Conservation (phyloP, 495 filamentous ascomycete species). For the Penicillium argentinense region DNA sequence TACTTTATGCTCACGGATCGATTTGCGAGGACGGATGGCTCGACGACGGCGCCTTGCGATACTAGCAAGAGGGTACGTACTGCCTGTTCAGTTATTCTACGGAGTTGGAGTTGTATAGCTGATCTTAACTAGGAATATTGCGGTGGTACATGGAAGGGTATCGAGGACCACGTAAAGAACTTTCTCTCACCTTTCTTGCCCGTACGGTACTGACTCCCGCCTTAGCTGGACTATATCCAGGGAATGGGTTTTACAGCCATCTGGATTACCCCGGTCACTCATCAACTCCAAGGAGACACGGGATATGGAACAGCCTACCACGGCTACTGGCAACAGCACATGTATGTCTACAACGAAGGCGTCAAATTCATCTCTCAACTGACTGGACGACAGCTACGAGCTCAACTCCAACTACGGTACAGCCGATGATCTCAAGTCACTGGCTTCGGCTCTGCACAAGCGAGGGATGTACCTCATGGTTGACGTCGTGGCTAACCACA, state of each 20-base stretch:
- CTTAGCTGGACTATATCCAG: slow-evolving; percentile 56
- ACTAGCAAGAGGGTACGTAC: slow-evolving; percentile 35
- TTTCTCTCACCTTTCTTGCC: background rate
- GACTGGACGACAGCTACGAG: slow-evolving; percentile 36
- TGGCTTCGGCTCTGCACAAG: slow-evolving; percentile 59
- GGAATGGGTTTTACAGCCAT: slow-evolving; percentile 79
- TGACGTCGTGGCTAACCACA: slow-evolving; percentile 77
- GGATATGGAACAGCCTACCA: slow-evolving; percentile 62
- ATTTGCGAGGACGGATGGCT: slow-evolving; percentile 66
- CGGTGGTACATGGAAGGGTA: slow-evolving; percentile 72
- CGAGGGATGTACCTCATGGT: slow-evolving; percentile 75
- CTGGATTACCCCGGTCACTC: slow-evolving; percentile 78
- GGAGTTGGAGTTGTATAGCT: too few species aligned
- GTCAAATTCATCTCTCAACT: background rate
- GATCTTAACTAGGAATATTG: slow-evolving; percentile 54
- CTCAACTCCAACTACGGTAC: slow-evolving; percentile 69
- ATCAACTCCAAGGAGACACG: slow-evolving; percentile 53
- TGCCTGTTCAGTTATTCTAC: background rate
- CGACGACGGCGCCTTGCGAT: slow-evolving; percentile 56
- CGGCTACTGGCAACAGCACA: slow-evolving; percentile 74
- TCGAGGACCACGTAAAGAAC: slow-evolving; percentile 59
- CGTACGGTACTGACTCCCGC: slow-evolving; percentile 4
- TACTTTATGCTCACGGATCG: slow-evolving; percentile 78
- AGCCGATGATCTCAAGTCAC: slow-evolving; percentile 59
- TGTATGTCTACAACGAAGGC: slow-evolving; percentile 34